These are phyloP conservation scores for Magnolia kwangsiensis DNA, from an alignment of 164 flowering plant species.

Conservation along the genomic window DNA sequence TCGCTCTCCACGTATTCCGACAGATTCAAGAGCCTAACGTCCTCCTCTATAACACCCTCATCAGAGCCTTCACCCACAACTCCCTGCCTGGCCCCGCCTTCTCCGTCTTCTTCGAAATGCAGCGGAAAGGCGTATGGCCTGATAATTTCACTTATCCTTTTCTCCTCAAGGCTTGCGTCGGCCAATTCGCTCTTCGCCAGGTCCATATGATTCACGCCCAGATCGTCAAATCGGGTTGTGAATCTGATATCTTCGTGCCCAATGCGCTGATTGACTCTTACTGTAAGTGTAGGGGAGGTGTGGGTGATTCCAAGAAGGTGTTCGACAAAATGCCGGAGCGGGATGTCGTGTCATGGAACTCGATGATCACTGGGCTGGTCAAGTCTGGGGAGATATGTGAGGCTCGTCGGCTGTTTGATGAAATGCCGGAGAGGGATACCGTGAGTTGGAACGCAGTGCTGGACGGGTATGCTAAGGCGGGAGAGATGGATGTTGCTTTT, in stretches of 20 bases:
- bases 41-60: constrained; percentile 59
- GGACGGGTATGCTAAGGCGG: constrained; percentile 69
- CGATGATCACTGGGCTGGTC: constrained; percentile 59
- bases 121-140: constrained; percentile 33
- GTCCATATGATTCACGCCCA: constrained; percentile 66
- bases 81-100: constrained; percentile 45
- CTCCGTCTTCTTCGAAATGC: constrained; percentile 49
- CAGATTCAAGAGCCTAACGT: constrained; percentile 46
- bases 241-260: constrained; percentile 60
- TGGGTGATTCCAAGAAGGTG: constrained; percentile 45
- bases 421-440: constrained; percentile 70
- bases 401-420: constrained; percentile 64
- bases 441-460: constrained; percentile 82
- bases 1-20: constrained; percentile 46
- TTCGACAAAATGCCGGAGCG: constrained; percentile 49
- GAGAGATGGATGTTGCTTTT: constrained; percentile 56
- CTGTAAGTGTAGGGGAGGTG: constrained; percentile 57
- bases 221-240: constrained; percentile 55
- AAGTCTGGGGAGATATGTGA: constrained; percentile 43
- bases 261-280: constrained; percentile 69
- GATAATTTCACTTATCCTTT: constrained; percentile 74
- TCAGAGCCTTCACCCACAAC: constrained; percentile 53
- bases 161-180: constrained; percentile 62
- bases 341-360: constrained; percentile 73
- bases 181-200: constrained; percentile 20